Evolutionary conservation across 441 rosid genomes (phyloP), one percentile per base, ranked within the genome.

Genomic region (Eruca vesicaria): DNA sequence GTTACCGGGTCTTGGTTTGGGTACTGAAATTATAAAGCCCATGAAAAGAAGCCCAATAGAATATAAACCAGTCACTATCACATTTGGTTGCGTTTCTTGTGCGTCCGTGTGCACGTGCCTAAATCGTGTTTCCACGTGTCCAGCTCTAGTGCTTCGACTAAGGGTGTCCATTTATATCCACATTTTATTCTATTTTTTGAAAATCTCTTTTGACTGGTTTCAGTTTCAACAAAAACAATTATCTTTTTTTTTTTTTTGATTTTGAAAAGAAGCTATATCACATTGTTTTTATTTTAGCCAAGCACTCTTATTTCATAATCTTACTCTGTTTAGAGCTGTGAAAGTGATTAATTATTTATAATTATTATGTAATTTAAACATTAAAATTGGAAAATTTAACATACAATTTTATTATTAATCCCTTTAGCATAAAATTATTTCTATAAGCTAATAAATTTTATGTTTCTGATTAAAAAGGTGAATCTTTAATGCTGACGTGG

Each of bases 401-500:
- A n/a, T n/a, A n/a, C n/a, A 18, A 52, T 4, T 8, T 45, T 45
- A 45, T 45, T 15, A 15, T 9, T 45, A 45, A 15, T 50, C 2
- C 2, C 57, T n/a, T n/a, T 50, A 16, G 23, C 23, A 52, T 19
- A 53, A 55, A 55, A 5, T 2, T 5, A 11, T 5, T 6, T 14
- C 6, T 45, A 15, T 6, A n/a, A n/a, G 0, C 20, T 7, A n/a
- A 15, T n/a, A 45, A 6, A 3, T 4, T 52, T 2, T 59, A 2
- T 29, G 14, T 57, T 60, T 31, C 8, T 60, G 12, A 60, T 62
- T 19, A 14, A 12, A 28, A 28, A 9, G 26, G 2, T 50, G 14
- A 58, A 74, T 20, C 33, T 38, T 9, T 57, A 50, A 35, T 68
- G 79, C 63, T 69, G 80, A 77, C 65, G 66, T 76, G 79, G 70